Percentiles rank a stretch among this genome's conserved stretches.
phyloP scores from a whole-genome alignment of 306 rosid genomes.

The Trichosanthes cucumerina region DNA sequence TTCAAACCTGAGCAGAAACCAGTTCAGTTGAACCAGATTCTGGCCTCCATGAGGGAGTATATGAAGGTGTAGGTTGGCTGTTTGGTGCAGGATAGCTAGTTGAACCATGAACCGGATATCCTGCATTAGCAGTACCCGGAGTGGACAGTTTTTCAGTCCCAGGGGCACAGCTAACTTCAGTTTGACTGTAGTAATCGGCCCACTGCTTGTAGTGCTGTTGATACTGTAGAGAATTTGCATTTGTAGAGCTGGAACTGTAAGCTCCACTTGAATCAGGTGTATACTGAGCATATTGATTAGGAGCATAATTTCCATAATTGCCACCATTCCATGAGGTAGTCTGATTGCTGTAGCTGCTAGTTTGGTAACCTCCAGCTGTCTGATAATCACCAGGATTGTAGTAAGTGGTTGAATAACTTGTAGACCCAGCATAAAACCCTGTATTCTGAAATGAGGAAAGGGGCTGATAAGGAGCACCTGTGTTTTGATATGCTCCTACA shows the following conservation, averaged over 20 bases:
- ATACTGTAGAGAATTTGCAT: conserved; percentile 51
- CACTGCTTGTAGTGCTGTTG: conserved; percentile 82
- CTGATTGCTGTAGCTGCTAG: conserved; percentile 68
- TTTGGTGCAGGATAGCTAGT: conserved; percentile 44
- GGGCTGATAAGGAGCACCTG: conserved; percentile 99
- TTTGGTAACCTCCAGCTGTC: conserved; percentile 88
- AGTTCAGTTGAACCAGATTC: conserved; percentile 54
- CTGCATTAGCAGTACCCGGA: conserved; percentile 42
- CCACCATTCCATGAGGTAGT: conserved; percentile 67
- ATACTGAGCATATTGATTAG: conserved; percentile 70
- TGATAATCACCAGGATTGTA: conserved; percentile 99
- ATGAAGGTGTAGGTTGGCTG: conserved; percentile 50
- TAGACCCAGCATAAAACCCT: conserved; percentile 97
- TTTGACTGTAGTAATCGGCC: conserved; percentile 85
- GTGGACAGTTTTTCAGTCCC: conserved; percentile 87
- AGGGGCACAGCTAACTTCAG: conserved; percentile 98
- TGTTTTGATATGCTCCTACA: conserved; percentile 97
- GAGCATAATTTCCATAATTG: conserved; percentile 53
- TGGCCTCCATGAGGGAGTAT: conserved; percentile 65
- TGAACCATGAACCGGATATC: conserved; percentile 46
- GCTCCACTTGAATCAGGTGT: conserved; percentile 51
- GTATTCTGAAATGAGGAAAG: conserved; percentile 98
- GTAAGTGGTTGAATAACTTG: conserved; percentile 99
- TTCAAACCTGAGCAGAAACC: conserved; percentile 81
- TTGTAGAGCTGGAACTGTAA: conserved; percentile 49